Evolutionary conservation across 1,139 yeast genomes (phyloP).

Genomic region (Yamadazyma epiphylla): DNA sequence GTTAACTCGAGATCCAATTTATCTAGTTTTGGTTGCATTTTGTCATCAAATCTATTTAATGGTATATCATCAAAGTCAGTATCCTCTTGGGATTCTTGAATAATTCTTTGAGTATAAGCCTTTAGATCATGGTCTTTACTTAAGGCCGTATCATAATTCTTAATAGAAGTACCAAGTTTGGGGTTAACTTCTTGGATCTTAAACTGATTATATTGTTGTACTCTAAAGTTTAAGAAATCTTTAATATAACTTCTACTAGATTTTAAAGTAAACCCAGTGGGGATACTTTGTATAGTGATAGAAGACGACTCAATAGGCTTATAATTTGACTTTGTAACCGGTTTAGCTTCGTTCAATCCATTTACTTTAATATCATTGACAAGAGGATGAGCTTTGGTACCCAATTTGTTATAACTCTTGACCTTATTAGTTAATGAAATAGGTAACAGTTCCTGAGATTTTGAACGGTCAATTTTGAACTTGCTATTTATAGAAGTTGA

Average conservation of each 20-base stretch:
- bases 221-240: conserved; percentile 19
- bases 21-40: neutral
- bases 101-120: conserved; percentile 7
- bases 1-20: conserved; percentile 3
- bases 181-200: conserved; percentile 4
- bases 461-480: too few species aligned
- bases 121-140: conserved; percentile 7
- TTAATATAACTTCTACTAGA: conserved; percentile 18
- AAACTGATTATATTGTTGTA: conserved; percentile 6
- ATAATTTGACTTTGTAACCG: neutral
- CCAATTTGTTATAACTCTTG: conserved; percentile 7
- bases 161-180: conserved; percentile 9
- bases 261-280: conserved; percentile 12
- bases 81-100: conserved; percentile 10
- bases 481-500: too few species aligned
- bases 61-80: conserved; percentile 8
- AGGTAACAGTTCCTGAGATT: neutral
- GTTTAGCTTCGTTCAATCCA: neutral
- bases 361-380: conserved; percentile 7
- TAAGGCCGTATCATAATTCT: conserved; percentile 10
- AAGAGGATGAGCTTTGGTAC: conserved; percentile 6
- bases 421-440: conserved; percentile 5
- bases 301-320: neutral
- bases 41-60: conserved; percentile 1
- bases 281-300: conserved; percentile 5